Base-by-base conservation (phyloP, 768 basidiomycete species). In the Botryobasidium botryosum region DNA sequence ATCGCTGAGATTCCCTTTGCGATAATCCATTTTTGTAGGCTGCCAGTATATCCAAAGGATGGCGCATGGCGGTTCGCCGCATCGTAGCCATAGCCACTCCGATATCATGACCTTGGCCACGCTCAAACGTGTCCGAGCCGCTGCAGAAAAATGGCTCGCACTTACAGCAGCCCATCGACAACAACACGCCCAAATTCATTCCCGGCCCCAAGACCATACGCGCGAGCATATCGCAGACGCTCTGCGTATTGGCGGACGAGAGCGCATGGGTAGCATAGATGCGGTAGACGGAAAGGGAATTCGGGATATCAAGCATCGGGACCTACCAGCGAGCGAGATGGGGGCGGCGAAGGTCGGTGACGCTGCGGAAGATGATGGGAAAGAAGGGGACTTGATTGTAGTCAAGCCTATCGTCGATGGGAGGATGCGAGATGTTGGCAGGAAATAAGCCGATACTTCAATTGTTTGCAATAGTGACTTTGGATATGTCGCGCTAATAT, bases 201-300 rank as follows among this genome's bases (percentile, higher is more conserved):
- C 79, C 56, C 63, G 61, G 66, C 74, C 43, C 66, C 40, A 35
- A 28, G 29, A 54, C 37, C 59, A 62, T 44, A 51, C 53, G 39
- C 55, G 55, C 55, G 45, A 33, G 26, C 50, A 52, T 32, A 61
- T 64, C 35, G 50, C 56, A 29, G 59, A 62, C 49, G 62, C 75
- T 40, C 63, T 85, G 51, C 68, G 69, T 44, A 66, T 84, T 21
- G 66, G 72, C 8, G 62, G 65, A 28, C 65, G 69, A 32, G 81
- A 87, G 57, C 76, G 87, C 55, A 85, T 90, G 85, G 75, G 71
- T 50, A 56, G 54, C 5, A 75, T 90, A 0, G 86, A 92, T 57
- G 69, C 69, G 36, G 81, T 74, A 56, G 76, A 84, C 52, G 81
- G 81, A 32, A 53, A 61, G 43, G 61, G 59, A 40, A 60, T 63